Conservation (phyloP, 1,284 basidiomycete genomes). For the Coniophora puteana region DNA sequence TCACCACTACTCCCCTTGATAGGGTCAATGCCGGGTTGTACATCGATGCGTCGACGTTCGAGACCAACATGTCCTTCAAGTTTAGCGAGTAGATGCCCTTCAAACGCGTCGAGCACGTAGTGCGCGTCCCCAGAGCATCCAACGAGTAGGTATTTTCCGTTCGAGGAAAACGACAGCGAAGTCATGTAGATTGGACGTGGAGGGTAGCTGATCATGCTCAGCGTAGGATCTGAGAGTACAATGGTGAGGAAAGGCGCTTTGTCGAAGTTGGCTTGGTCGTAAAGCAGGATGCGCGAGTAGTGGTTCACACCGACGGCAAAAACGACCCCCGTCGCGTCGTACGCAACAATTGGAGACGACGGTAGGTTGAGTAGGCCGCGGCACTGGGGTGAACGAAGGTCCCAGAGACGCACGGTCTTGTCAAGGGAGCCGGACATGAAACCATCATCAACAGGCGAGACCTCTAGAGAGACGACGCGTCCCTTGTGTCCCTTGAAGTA, state of each 20-base stretch:
- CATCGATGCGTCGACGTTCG: slow-evolving; percentile 58
- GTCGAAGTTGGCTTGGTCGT: slow-evolving; percentile 88
- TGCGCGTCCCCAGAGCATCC: slow-evolving; percentile 93
- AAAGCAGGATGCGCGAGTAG: slow-evolving; percentile 82
- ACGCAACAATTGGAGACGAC: slow-evolving; percentile 81
- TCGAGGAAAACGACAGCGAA: slow-evolving; percentile 85
- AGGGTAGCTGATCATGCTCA: slow-evolving; percentile 71
- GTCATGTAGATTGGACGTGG: slow-evolving; percentile 91
- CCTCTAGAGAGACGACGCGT: slow-evolving; percentile 85
- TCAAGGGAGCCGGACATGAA: slow-evolving; percentile 95
- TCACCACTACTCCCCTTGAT: slow-evolving; percentile 80
- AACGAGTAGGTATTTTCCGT: slow-evolving; percentile 87
- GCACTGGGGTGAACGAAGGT: slow-evolving; percentile 78
- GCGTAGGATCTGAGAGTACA: slow-evolving; percentile 76
- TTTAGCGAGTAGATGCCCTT: slow-evolving; percentile 78
- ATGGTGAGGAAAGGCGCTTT: slow-evolving; percentile 87
- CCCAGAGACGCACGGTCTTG: slow-evolving; percentile 96
- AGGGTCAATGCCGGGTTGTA: slow-evolving; percentile 62
- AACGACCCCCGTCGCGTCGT: slow-evolving; percentile 86
- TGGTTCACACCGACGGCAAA: slow-evolving; percentile 92
- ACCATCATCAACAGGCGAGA: slow-evolving; percentile 91
- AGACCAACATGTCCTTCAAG: slow-evolving; percentile 81
- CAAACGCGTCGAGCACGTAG: slow-evolving; percentile 89
- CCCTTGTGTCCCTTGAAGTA: slow-evolving; percentile 96
- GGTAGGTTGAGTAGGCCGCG: slow-evolving; percentile 71